A percentile compares a stretch with the other conserved stretches of the same genome.
Conservation (phyloP, 129 eudicot genomes). For the Flaveria sonorensis region DNA sequence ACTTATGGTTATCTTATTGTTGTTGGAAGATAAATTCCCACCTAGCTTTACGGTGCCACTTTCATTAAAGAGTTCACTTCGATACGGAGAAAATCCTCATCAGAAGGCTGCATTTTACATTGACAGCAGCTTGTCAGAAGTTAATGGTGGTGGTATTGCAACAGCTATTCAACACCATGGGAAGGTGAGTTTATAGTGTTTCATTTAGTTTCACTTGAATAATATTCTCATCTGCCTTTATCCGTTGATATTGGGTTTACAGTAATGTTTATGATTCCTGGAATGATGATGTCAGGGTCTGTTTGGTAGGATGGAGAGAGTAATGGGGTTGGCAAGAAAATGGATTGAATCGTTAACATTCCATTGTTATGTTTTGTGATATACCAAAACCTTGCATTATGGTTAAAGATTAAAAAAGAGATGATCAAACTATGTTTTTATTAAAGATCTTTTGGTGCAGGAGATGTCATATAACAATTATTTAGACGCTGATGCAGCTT, state of each 20-base stretch:
- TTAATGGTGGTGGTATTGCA: conserved; percentile 96
- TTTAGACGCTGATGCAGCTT: conserved; percentile 97
- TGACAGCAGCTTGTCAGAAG: conserved; percentile 84
- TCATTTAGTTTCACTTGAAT: background rate
- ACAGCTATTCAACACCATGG: conserved; percentile 96
- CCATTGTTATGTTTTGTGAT: background rate
- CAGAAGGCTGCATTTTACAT: conserved; percentile 94
- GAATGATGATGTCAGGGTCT: background rate
- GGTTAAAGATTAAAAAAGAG: too few species aligned
- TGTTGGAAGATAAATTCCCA: conserved; percentile 66
- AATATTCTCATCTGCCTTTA: background rate
- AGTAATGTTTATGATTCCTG: background rate
- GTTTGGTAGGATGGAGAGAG: background rate
- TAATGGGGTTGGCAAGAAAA: background rate
- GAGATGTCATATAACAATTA: conserved; percentile 97
- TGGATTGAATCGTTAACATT: background rate
- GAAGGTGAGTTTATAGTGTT: conserved; percentile 49
- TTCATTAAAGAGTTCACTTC: conserved; percentile 77
- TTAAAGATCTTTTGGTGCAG: conserved; percentile 38
- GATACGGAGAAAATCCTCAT: conserved; percentile 99
- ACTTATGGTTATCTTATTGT: conserved; percentile 20
- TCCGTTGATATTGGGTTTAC: background rate
- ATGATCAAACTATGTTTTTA: too few species aligned
- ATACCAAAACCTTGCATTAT: too few species aligned
- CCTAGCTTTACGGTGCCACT: conserved; percentile 76